Evolutionary conservation across 2,329 filamentous ascomycete species (phyloP), one percentile per base, ranked within the genome.

Genomic region (Mycosphaerella arachidis): DNA sequence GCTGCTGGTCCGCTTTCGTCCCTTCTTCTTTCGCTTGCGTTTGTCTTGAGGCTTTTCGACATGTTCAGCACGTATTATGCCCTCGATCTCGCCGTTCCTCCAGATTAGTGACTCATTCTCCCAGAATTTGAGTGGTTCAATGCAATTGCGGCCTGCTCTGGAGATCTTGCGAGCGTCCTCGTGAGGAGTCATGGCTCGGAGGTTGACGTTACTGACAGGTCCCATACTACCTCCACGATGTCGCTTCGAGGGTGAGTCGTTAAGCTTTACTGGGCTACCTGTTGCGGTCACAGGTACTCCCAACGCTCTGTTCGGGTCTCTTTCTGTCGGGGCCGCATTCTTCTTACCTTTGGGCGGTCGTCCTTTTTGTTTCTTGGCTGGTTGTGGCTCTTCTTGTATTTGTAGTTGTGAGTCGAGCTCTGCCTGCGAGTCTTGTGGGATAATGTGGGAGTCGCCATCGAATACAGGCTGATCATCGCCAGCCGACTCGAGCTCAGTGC

Each of bases 121-220:
- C 93, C 93, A 97, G 72, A 84, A 96, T 29, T 90, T 86, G 35
- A 97, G 76, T 0, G 92, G 94, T 61, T 85, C 85, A 63, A 91
- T 87, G 9, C 90, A 91, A 55, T 86, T 84, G 58, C 94, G 85
- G 1, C 91, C 92, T 12, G 88, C 93, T 56, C 91, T 86, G n/a
- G 83, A 83, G 54, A 87, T 90, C 48, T 81, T 83, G 31, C 80
- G 79, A 63, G 84, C 78, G 56, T 86, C 81, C 45, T 75, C 73
- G 13, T 70, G 69, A 6, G 75, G 75, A 24, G 75, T 77, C 30
- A 66, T 68, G 12, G 73, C 70, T 50, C 75, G 75, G 6, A 76
- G 66, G 48, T 69, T 66, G 24, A 73, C 71, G 50, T 74, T 71
- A 60, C 68, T 72, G 58, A 71, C 68, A n/a, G 70, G 68, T n/a